A percentile compares a stretch with the other conserved stretches of the same genome.
These are phyloP conservation scores for Candida albicans DNA, from an alignment of 1,139 yeast genomes.

Conservation along the genomic window DNA sequence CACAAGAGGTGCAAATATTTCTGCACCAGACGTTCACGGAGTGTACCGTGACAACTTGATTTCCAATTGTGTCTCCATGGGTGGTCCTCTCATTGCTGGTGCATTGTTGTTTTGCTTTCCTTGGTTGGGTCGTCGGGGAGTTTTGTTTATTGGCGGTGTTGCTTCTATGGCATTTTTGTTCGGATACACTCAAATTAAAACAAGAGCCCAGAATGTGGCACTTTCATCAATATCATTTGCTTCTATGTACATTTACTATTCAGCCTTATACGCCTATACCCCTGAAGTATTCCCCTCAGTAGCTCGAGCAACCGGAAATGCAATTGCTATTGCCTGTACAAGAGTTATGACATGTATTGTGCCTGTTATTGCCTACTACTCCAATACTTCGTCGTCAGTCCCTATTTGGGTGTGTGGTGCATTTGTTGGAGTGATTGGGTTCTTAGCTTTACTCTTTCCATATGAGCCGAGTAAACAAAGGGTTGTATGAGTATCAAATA, in stretches of 20 bases:
- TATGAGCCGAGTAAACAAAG: constrained; percentile 42
- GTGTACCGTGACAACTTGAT: constrained; percentile 56
- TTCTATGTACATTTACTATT: constrained; percentile 53
- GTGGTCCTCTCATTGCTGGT: constrained; percentile 60
- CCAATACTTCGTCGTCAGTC: constrained; percentile 41
- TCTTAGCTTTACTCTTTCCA: constrained; percentile 45
- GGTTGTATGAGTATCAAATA: constrained; percentile 14
- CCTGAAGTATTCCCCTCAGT: constrained; percentile 60
- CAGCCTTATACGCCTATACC: constrained; percentile 55
- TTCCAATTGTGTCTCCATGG: constrained; percentile 49
- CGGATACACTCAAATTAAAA: constrained; percentile 56
- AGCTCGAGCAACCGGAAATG: constrained; percentile 58
- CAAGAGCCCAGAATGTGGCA: constrained; percentile 51
- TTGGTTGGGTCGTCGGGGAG: constrained; percentile 53
- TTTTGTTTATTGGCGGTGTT: constrained; percentile 54
- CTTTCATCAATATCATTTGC: constrained; percentile 52
- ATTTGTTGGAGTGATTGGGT: constrained; percentile 44
- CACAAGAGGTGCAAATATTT: constrained; percentile 45
- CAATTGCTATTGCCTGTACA: constrained; percentile 47
- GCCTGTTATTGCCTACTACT: constrained; percentile 52
- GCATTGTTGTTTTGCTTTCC: constrained; percentile 41
- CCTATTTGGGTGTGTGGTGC: constrained; percentile 66
- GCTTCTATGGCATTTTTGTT: constrained; percentile 54
- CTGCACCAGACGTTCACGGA: constrained; percentile 32
- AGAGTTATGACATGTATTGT: constrained; percentile 50